Evolutionary conservation across 2,329 filamentous ascomycete genomes (phyloP).

Genomic region (Aureobasidium sp.): DNA sequence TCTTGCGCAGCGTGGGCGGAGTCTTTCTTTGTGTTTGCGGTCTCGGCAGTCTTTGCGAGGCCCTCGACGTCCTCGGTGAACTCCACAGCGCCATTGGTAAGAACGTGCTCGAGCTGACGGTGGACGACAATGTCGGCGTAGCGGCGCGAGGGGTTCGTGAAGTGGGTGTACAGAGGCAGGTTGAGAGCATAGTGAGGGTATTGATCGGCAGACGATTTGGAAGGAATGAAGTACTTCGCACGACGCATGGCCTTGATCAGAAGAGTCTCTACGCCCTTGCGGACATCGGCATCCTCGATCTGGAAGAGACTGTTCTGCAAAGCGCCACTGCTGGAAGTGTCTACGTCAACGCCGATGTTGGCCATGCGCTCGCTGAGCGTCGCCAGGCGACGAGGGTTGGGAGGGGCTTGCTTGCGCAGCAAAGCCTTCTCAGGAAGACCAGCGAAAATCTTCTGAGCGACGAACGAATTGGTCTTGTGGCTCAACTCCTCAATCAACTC

Average conservation of each 20-base stretch:
- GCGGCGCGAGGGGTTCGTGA: constrained; percentile 88
- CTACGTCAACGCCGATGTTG: constrained; percentile 81
- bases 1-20: constrained; percentile 96
- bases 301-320: constrained; percentile 94
- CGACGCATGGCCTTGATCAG: constrained; percentile 92
- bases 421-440: constrained; percentile 87
- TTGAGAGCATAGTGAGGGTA: constrained; percentile 90
- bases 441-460: constrained; percentile 74
- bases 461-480: constrained; percentile 84
- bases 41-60: constrained; percentile 84
- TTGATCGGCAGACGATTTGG: constrained; percentile 69
- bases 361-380: constrained; percentile 92
- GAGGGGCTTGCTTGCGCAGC: constrained; percentile 75
- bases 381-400: constrained; percentile 80
- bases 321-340: constrained; percentile 79
- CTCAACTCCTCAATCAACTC: constrained; percentile 93
- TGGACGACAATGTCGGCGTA: constrained; percentile 95
- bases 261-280: constrained; percentile 96
- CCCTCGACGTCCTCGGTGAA: constrained; percentile 84
- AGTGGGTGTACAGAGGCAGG: constrained; percentile 90
- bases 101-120: constrained; percentile 80
- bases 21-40: constrained; percentile 98
- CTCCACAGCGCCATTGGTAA: constrained; percentile 67
- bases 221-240: constrained; percentile 86
- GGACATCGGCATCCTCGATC: constrained; percentile 77